Percentiles rank a stretch among this genome's conserved stretches.
Evolutionary conservation across 2,329 filamentous ascomycete genomes (phyloP).

Genomic region (Talaromyces sp.): DNA sequence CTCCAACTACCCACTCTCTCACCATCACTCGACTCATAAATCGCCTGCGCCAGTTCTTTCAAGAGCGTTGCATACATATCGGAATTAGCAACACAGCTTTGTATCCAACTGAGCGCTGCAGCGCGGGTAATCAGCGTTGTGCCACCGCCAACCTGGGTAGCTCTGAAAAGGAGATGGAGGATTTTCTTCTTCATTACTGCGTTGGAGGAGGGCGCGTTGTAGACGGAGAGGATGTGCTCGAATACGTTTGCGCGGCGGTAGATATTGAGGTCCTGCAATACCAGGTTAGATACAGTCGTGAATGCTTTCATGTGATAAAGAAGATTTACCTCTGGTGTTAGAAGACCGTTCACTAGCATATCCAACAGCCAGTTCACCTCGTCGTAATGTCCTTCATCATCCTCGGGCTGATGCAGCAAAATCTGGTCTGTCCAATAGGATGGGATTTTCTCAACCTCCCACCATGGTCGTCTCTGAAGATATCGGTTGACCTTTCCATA

Average conservation of each 20-base stretch:
- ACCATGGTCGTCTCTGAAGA: slow-evolving; percentile 71
- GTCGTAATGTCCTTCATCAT: slow-evolving; percentile 68
- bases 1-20: slow-evolving; percentile 67
- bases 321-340: slow-evolving; percentile 51
- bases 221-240: slow-evolving; percentile 69
- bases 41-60: slow-evolving; percentile 55
- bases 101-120: slow-evolving; percentile 71
- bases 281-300: not conserved
- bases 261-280: slow-evolving; percentile 44
- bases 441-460: slow-evolving; percentile 59
- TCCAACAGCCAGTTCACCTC: slow-evolving; percentile 72
- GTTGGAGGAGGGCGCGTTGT: slow-evolving; percentile 63
- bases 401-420: slow-evolving; percentile 67
- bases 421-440: slow-evolving; percentile 65
- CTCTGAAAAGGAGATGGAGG: slow-evolving; percentile 60
- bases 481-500: slow-evolving; percentile 86
- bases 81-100: slow-evolving; percentile 54
- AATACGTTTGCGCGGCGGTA: slow-evolving; percentile 62
- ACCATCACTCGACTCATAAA: slow-evolving; percentile 65
- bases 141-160: slow-evolving; percentile 67
- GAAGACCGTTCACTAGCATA: slow-evolving; percentile 64
- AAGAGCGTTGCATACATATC: slow-evolving; percentile 45
- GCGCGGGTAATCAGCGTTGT: slow-evolving; percentile 76
- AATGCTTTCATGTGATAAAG: not conserved
- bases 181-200: slow-evolving; percentile 61